These are phyloP conservation scores for Trametes sanguinea DNA, from an alignment of 768 basidiomycete genomes.

Conservation along the genomic window DNA sequence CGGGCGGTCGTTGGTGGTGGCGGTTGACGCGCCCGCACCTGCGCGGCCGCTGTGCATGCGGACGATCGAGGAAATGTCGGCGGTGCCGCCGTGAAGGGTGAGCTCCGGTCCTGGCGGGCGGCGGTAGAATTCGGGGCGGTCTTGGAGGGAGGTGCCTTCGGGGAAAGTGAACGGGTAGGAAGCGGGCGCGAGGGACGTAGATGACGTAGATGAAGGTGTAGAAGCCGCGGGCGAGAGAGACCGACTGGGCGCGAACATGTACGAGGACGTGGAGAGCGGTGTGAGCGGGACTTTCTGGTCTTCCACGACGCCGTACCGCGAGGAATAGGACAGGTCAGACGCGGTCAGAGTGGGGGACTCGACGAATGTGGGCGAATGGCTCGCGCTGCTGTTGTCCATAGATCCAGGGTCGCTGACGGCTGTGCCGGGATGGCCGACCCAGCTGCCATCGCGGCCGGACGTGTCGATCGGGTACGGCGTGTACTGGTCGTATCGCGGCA, in stretches of 20 bases:
- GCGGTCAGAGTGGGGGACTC: conserved; percentile 58
- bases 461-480: conserved; percentile 40
- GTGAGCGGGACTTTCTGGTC: conserved; percentile 59
- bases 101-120: conserved; percentile 61
- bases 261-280: conserved; percentile 52
- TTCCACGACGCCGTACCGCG: conserved; percentile 47
- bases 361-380: conserved; percentile 54
- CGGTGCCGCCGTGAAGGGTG: conserved; percentile 71
- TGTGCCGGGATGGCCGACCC: conserved; percentile 39
- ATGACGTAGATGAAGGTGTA: conserved; percentile 60
- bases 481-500: conserved; percentile 52
- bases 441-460: conserved; percentile 31
- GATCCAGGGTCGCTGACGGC: conserved; percentile 45
- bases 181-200: conserved; percentile 55
- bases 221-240: conserved; percentile 72
- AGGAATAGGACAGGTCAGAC: conserved; percentile 48
- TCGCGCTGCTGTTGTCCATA: conserved; percentile 44
- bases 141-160: conserved; percentile 52
- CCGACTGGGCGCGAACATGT: conserved; percentile 66
- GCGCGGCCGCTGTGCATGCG: conserved; percentile 35
- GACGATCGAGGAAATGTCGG: conserved; percentile 64
- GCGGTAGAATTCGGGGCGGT: conserved; percentile 66
- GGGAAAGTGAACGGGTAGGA: conserved; percentile 69
- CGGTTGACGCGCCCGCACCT: conserved; percentile 50
- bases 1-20: conserved; percentile 49